Evolutionary conservation across 805 yeast species (phyloP).

Genomic region (Wickerhamomyces queroliae): DNA sequence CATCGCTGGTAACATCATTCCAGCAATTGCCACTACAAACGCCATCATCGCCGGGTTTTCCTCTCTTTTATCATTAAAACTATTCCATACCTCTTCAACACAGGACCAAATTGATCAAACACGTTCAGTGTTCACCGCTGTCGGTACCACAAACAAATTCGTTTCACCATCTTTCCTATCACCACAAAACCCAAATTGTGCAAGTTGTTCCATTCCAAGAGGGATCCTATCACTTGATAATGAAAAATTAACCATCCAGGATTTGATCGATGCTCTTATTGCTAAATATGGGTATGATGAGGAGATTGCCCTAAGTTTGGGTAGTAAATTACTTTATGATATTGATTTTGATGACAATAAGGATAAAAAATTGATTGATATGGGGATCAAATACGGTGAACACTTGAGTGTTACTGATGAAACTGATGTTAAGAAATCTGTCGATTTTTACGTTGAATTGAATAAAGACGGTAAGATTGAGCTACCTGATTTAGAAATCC

Average conservation of each 20-base stretch:
- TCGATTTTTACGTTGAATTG: constrained; percentile 51
- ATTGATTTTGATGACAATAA: constrained; percentile 82
- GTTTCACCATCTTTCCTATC: constrained; percentile 58
- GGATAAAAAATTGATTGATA: constrained; percentile 37
- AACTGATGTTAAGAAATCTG: constrained; percentile 54
- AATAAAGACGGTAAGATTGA: constrained; percentile 15
- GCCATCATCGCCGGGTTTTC: constrained; percentile 92
- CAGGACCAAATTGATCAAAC: constrained; percentile 28
- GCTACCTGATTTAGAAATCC: constrained; percentile 30
- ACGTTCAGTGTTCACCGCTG: constrained; percentile 46
- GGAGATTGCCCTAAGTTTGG: constrained; percentile 51
- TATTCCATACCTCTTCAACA: constrained; percentile 30
- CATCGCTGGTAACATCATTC: constrained; percentile 96
- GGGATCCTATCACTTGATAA: constrained; percentile 39
- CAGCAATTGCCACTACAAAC: constrained; percentile 97
- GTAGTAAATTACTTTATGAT: constrained; percentile 64
- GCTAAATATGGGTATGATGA: constrained; percentile 48
- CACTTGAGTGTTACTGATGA: constrained; percentile 75
- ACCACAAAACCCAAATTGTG: constrained; percentile 65
- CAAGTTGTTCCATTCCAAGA: constrained; percentile 54
- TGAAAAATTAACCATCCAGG: constrained; percentile 34
- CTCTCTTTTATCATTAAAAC: constrained; percentile 62
- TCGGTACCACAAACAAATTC: constrained; percentile 54
- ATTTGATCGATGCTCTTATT: constrained; percentile 46
- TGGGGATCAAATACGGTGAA: constrained; percentile 57